phyloP scores from a whole-genome alignment of 495 filamentous ascomycete species.

The Amorphotheca resinae region DNA sequence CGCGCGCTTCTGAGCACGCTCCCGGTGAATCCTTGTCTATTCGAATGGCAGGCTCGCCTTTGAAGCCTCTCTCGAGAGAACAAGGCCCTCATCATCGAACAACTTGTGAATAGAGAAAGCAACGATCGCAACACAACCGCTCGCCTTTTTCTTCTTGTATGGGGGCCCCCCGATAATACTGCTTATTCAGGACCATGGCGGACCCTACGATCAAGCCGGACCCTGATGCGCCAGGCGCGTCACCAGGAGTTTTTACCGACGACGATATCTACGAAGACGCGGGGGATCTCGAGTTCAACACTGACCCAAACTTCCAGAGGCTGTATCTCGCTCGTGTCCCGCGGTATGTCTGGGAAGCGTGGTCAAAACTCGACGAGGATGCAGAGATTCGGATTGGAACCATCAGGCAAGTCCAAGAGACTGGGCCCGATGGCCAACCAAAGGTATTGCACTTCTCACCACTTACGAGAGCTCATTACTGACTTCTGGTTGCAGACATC shows the following conservation, averaged over 20 bases:
- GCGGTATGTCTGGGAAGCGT: conserved; percentile 63
- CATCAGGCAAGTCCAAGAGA: conserved; percentile 48
- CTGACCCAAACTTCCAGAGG: conserved; percentile 26
- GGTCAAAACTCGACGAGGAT: conserved; percentile 38
- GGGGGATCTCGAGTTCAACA: conserved; percentile 67
- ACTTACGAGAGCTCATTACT: not conserved
- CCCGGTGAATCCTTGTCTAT: no score
- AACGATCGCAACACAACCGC: no score
- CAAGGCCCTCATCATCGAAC: no score
- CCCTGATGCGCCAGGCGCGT: conserved; percentile 41
- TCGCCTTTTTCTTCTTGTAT: conserved; percentile 11
- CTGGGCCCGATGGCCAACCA: conserved; percentile 34
- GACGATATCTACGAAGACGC: conserved; percentile 81
- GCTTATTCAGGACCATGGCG: conserved; percentile 24
- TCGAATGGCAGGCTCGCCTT: no score
- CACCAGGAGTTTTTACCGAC: conserved; percentile 44
- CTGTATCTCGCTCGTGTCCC: conserved; percentile 71
- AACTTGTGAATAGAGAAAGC: no score
- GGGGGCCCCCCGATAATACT: conserved; percentile 6
- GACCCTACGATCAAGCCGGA: conserved; percentile 52
- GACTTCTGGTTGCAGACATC: conserved; percentile 13
- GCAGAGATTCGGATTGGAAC: conserved; percentile 59
- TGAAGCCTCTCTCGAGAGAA: no score
- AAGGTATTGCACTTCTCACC: conserved; percentile 25
- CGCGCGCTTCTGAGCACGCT: no score